Base-by-base conservation (phyloP, 164 flowering plant species). In the Houttuynia cordata region DNA sequence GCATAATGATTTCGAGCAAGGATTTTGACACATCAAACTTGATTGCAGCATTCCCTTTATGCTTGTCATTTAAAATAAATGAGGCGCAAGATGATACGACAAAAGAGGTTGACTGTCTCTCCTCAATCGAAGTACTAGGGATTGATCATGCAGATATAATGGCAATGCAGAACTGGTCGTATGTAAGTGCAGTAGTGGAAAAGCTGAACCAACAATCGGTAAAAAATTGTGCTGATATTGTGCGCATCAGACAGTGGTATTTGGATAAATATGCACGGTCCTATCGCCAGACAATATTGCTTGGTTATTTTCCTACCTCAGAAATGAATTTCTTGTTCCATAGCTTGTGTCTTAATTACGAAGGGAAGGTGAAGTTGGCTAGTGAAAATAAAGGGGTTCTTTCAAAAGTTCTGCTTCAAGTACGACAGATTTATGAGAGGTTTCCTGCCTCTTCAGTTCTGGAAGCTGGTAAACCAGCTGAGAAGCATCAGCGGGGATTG, bases 121-220 rank as follows among this genome's bases (percentile, higher is more conserved):
- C 98, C 66, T 93, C 97, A 21, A 86, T 90, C 51, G 98, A 93
- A 91, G 98, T 93, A 63, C 73, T 93, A 53, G 66, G 90, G 41
- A 70, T 90, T 62, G 98, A 93, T 78, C 91, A 93, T 78, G 94
- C 96, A 60, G 96, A 93, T 74, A 83, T 93, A 40, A 82, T 93
- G 67, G 67, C 83, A 57, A 87, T 90, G 96, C 98, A 93, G 98
- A 93, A 87, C 63, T 93, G 98, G 97, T 68, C 78, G 20, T 82
- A 79, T 71, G 78, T 86, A 67, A 75, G 69, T 55, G 51, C 82
- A 20, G 91, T 83, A 57, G 75, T 84, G 57, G 75, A 88, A 64
- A 74, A 81, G 18, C 66, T 93, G 71, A 93, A 93, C 67, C 78
- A 57, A 24, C 65, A 81, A 68, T 96, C 97, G 51, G 71, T 80